Evolutionary conservation across 306 rosid species (phyloP).

Genomic region (Quercus variabilis): DNA sequence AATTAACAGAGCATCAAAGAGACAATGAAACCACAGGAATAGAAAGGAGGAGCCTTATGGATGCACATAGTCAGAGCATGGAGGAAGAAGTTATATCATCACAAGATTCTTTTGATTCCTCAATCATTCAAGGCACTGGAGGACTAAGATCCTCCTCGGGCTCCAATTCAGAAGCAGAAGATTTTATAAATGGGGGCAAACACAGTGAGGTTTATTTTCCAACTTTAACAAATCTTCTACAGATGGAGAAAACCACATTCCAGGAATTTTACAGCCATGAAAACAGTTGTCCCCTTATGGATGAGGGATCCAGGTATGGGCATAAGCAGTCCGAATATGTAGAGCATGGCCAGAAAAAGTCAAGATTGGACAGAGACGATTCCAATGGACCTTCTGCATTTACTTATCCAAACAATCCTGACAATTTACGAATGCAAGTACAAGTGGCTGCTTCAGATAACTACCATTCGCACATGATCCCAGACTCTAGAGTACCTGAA

Average conservation of each 20-base stretch:
- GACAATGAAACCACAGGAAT: constrained; percentile 28
- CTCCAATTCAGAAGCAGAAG: constrained; percentile 70
- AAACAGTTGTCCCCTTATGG: constrained; percentile 36
- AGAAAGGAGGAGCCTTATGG: constrained; percentile 20
- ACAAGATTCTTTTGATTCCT: constrained; percentile 73
- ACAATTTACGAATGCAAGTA: constrained; percentile 30
- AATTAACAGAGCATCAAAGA: constrained; percentile 37
- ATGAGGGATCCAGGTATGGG: constrained; percentile 37
- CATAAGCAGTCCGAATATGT: constrained; percentile 19
- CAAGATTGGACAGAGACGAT: constrained; percentile 27
- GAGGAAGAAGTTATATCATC: constrained; percentile 71
- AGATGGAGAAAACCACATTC: constrained; percentile 40
- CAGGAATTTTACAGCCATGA: constrained; percentile 50
- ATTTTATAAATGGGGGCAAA: constrained; percentile 34
- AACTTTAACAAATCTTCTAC: constrained; percentile 31
- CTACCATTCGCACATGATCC: constrained; percentile 25
- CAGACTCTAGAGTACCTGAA: constrained; percentile 29
- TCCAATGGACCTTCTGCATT: constrained; percentile 34
- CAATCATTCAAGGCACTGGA: constrained; percentile 56
- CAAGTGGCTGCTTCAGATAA: constrained; percentile 37
- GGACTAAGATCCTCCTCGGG: constrained; percentile 46
- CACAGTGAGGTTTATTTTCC: constrained; percentile 28
- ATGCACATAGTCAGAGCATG: constrained; percentile 38
- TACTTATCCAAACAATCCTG: constrained; percentile 37
- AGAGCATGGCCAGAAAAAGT: constrained; percentile 28